These are phyloP conservation scores for Cardamine resedifolia DNA, from an alignment of 345 rosid genomes.

Conservation along the genomic window DNA sequence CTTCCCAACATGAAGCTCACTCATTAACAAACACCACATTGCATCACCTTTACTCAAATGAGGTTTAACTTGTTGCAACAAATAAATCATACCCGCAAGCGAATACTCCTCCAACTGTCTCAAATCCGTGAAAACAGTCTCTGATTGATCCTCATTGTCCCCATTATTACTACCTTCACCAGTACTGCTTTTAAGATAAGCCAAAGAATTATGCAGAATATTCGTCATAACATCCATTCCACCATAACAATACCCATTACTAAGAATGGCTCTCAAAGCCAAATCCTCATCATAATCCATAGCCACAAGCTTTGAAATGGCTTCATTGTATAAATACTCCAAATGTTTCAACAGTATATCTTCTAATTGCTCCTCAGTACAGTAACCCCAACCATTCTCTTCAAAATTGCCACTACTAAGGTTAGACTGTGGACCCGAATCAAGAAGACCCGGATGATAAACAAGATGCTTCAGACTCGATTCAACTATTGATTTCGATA, in stretches of 20 bases:
- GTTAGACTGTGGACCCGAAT: constrained; percentile 41
- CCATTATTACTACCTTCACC: constrained; percentile 41
- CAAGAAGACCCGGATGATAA: constrained; percentile 47
- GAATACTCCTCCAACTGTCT: constrained; percentile 82
- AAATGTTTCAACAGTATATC: constrained; percentile 63
- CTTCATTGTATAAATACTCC: constrained; percentile 64
- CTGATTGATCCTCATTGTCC: constrained; percentile 51
- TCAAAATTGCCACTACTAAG: constrained; percentile 41
- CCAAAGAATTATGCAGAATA: constrained; percentile 68
- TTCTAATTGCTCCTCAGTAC: constrained; percentile 86
- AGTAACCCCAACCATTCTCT: constrained; percentile 77
- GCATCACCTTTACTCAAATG: constrained; percentile 90
- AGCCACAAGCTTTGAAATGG: constrained; percentile 61
- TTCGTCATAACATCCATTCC: constrained; percentile 84
- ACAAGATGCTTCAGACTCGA: constrained; percentile 62
- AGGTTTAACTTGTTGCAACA: constrained; percentile 84
- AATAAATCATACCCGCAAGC: constrained; percentile 76
- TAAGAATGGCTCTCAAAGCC: constrained; percentile 71
- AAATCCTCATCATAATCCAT: constrained; percentile 75
- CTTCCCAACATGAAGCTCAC: constrained; percentile 85
- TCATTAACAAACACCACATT: constrained; percentile 94
- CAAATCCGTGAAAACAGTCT: constrained; percentile 61
- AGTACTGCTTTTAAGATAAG: constrained; percentile 56
- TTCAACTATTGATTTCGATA: constrained; percentile 54
- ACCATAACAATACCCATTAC: constrained; percentile 84